These are phyloP conservation scores for Citrus sp. DNA, from an alignment of 345 rosid genomes.

Conservation along the genomic window DNA sequence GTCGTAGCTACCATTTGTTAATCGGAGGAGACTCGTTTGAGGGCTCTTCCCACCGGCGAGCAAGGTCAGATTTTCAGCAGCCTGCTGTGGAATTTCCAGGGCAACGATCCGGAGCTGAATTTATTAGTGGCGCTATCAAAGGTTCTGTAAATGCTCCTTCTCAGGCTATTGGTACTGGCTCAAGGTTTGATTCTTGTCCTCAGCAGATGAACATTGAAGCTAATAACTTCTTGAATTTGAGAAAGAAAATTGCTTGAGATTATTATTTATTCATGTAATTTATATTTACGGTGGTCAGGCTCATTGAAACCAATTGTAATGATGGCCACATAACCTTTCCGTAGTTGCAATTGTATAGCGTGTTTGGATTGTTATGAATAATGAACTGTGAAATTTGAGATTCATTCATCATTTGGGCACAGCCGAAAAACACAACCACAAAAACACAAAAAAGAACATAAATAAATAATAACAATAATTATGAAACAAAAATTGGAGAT, in stretches of 20 bases:
- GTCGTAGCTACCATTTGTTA: constrained; percentile 59
- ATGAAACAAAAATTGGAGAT: constrained; percentile 1
- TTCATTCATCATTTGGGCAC: not conserved
- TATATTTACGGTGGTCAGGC: not conserved
- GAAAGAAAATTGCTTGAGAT: not conserved
- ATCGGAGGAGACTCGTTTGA: constrained; percentile 26
- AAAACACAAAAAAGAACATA: not conserved
- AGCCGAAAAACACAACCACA: not conserved
- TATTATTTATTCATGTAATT: not conserved
- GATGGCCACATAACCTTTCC: not conserved
- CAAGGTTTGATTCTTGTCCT: not conserved
- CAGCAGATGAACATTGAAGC: not conserved
- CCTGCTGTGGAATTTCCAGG: constrained; percentile 28
- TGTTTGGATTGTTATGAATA: not conserved
- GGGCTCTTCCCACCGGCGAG: constrained; percentile 27
- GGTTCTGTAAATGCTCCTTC: constrained; percentile 5
- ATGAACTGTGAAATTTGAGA: not conserved
- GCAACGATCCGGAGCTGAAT: constrained; percentile 22
- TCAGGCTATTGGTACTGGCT: not conserved
- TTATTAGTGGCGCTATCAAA: constrained; percentile 1
- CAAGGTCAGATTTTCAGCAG: constrained; percentile 48
- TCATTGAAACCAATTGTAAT: not conserved
- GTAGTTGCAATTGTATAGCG: constrained; percentile 5
- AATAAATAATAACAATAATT: too few species aligned
- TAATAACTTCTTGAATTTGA: not conserved